phyloP scores from a whole-genome alignment of 345 rosid species.

The Camelina neglecta region DNA sequence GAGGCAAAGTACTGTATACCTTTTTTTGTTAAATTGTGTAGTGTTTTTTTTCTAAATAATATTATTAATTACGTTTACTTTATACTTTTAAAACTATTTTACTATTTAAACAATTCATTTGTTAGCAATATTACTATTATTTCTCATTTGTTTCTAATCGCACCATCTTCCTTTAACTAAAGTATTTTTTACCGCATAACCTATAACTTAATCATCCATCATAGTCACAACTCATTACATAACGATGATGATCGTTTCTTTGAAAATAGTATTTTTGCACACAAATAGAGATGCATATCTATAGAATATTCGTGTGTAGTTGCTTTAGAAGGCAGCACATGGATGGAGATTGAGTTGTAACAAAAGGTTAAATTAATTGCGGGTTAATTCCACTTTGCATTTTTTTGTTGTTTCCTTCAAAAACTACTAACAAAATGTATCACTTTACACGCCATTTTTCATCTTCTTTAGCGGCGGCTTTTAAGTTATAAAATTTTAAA shows the following conservation, averaged over 20 bases:
- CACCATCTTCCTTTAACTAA: conserved; percentile 5
- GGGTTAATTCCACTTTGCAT: conserved; percentile 29
- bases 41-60: background rate
- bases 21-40: background rate
- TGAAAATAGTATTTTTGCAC: conserved; percentile 29
- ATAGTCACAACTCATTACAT: conserved; percentile 2
- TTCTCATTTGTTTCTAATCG: background rate
- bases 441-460: conserved; percentile 42
- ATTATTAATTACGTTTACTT: background rate
- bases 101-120: background rate
- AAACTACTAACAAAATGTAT: conserved; percentile 28
- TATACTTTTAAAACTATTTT: background rate
- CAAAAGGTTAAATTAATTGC: conserved; percentile 13
- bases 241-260: conserved; percentile 15
- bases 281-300: conserved; percentile 9
- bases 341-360: conserved; percentile 25
- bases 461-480: conserved; percentile 39
- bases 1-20: background rate
- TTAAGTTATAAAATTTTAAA: conserved; percentile 18
- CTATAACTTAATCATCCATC: conserved; percentile 17
- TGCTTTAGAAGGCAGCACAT: conserved; percentile 49
- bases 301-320: conserved; percentile 38
- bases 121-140: background rate
- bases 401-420: conserved; percentile 27
- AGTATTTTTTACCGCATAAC: background rate